A percentile compares a stretch with the other conserved stretches of the same genome.
phyloP scores from a whole-genome alignment of 495 filamentous ascomycete species.

The Neurospora sp. region DNA sequence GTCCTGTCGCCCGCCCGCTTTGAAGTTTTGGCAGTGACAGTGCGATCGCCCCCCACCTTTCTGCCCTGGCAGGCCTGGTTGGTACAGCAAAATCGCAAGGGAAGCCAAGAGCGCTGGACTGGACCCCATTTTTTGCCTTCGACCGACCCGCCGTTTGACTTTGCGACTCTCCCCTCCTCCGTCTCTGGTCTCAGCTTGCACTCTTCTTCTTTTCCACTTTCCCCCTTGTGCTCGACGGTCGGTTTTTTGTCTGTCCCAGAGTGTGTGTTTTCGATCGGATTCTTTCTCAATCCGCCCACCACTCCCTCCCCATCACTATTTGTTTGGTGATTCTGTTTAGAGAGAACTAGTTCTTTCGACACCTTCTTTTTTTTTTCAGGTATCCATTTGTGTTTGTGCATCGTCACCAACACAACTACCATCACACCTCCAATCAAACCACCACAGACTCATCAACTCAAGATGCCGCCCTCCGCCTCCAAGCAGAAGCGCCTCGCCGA shows the following conservation, averaged over 20 bases:
- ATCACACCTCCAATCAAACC: neutral
- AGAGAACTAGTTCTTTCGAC: neutral
- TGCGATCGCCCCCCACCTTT: slow-evolving; percentile 3
- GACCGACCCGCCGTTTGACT: neutral
- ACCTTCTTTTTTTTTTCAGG: neutral
- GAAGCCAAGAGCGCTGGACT: neutral
- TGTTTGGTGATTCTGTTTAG: neutral
- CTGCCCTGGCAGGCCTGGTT: neutral
- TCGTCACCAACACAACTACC: neutral
- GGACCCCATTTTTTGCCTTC: neutral
- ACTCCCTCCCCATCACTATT: neutral
- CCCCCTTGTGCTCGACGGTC: neutral
- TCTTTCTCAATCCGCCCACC: neutral
- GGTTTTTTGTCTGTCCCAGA: neutral
- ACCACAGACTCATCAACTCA: slow-evolving; percentile 2
- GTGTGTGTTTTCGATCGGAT: neutral
- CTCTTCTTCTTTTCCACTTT: neutral
- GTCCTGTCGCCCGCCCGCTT: slow-evolving; percentile 11
- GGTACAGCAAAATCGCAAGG: neutral
- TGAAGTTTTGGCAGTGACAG: neutral
- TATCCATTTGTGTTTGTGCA: neutral
- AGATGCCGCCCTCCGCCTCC: slow-evolving; percentile 88
- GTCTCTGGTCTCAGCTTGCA: neutral
- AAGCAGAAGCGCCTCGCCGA: slow-evolving; percentile 97
- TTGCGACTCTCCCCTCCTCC: neutral